A percentile compares a stretch with the other conserved stretches of the same genome.
These are phyloP conservation scores for Aphanocladium album DNA, from an alignment of 2,329 filamentous ascomycete species.

Conservation along the genomic window DNA sequence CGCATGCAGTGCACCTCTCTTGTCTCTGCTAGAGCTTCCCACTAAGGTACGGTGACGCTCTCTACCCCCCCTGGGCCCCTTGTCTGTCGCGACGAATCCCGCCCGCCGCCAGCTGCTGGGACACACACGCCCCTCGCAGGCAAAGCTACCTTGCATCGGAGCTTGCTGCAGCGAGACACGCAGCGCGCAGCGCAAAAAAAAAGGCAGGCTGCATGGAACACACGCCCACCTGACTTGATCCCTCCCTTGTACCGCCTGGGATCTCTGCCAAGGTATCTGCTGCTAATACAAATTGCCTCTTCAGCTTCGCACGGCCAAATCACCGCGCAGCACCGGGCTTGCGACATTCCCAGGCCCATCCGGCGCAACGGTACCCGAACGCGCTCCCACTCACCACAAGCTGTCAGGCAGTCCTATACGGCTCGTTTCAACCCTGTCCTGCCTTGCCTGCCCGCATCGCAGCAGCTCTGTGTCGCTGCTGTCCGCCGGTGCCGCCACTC, in stretches of 20 bases:
- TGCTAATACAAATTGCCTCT: background rate
- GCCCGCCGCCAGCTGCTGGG: background rate
- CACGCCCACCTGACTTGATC: conserved; percentile 1
- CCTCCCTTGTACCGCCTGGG: background rate
- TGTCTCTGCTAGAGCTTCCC: background rate
- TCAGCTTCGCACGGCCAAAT: background rate
- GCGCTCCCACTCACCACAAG: background rate
- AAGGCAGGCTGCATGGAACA: background rate
- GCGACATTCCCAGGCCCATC: background rate
- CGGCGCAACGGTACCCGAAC: conserved; percentile 5
- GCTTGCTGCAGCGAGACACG: background rate
- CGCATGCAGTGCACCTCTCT: background rate
- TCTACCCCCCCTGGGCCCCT: background rate
- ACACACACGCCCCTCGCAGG: background rate
- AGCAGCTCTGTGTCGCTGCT: background rate
- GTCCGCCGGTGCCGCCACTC: conserved; percentile 5
- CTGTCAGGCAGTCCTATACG: background rate
- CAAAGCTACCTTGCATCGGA: background rate
- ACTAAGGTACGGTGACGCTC: background rate
- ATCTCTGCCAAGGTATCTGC: background rate
- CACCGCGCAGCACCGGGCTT: background rate
- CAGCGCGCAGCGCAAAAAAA: background rate
- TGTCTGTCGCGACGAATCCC: conserved; percentile 1
- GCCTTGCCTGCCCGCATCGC: too few species aligned
- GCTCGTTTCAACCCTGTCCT: too few species aligned